Conservation (phyloP, 805 yeast species). For the Metschnikowia gelsemii region DNA sequence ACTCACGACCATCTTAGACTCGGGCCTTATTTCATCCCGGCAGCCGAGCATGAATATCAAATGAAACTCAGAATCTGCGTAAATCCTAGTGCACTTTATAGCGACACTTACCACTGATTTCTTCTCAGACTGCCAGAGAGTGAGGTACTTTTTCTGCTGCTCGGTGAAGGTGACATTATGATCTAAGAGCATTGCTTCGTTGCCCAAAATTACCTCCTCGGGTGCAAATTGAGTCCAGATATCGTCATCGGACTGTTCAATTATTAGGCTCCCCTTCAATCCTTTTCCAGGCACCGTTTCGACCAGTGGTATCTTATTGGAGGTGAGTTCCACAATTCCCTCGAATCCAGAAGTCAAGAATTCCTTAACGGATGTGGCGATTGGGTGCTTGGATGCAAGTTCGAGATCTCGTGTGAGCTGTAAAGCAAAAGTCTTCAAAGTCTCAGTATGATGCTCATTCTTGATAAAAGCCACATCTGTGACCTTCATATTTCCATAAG, state of each 20-base stretch:
- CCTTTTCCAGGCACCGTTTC: constrained; percentile 64
- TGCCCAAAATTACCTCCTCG: constrained; percentile 51
- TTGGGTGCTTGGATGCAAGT: constrained; percentile 64
- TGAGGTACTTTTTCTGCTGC: constrained; percentile 35
- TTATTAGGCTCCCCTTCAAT: constrained; percentile 43
- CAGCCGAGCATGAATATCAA: constrained; percentile 54
- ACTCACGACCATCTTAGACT: constrained; percentile 51
- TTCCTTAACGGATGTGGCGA: constrained; percentile 55
- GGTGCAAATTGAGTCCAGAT: constrained; percentile 37
- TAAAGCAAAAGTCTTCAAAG: constrained; percentile 28
- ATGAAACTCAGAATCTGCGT: constrained; percentile 31
- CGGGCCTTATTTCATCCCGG: constrained; percentile 60
- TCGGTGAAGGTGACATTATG: constrained; percentile 39
- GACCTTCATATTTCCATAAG: constrained; percentile 60
- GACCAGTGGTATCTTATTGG: constrained; percentile 45
- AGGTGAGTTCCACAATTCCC: constrained; percentile 14
- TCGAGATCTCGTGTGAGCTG: constrained; percentile 62
- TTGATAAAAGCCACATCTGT: constrained; percentile 45
- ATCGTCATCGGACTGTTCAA: constrained; percentile 21
- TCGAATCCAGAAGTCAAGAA: constrained; percentile 19
- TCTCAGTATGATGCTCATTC: constrained; percentile 17
- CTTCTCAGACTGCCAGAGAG: constrained; percentile 59
- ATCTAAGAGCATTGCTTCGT: constrained; percentile 57
- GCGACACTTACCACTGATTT: constrained; percentile 64
- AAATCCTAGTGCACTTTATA: constrained; percentile 29